These are phyloP conservation scores for Fusarium humuli DNA, from an alignment of 2,329 filamentous ascomycete species.

Conservation along the genomic window DNA sequence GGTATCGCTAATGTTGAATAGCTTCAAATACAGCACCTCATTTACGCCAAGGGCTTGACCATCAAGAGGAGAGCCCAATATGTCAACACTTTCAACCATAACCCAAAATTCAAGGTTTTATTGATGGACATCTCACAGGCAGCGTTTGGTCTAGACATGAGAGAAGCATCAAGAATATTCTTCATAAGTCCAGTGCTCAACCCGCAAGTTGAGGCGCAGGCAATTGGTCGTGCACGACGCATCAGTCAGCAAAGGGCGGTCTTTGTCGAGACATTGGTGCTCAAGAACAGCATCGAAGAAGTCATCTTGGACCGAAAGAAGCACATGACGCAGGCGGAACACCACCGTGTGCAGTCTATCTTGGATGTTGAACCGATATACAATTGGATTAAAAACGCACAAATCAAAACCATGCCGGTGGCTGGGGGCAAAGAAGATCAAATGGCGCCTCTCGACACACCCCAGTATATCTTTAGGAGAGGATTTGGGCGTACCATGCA, in stretches of 20 bases:
- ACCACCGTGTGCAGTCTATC: constrained; percentile 66
- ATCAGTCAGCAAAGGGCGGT: constrained; percentile 86
- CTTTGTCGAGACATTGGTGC: constrained; percentile 85
- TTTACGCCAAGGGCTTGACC: constrained; percentile 73
- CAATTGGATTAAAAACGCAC: constrained; percentile 68
- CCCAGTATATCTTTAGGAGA: constrained; percentile 64
- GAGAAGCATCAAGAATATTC: constrained; percentile 84
- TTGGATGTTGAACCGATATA: constrained; percentile 68
- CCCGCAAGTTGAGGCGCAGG: constrained; percentile 87
- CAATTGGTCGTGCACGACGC: constrained; percentile 88
- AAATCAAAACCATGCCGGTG: constrained; percentile 55
- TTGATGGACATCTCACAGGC: constrained; percentile 94
- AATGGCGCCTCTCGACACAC: constrained; percentile 59
- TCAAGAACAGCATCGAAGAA: constrained; percentile 85
- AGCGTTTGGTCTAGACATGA: constrained; percentile 88
- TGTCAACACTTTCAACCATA: constrained; percentile 80
- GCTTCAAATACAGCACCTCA: constrained; percentile 70
- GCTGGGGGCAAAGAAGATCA: constrained; percentile 55
- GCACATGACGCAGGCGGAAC: constrained; percentile 78
- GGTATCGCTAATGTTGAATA: constrained; percentile 42
- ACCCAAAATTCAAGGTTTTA: constrained; percentile 76
- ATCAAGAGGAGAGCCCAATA: constrained; percentile 76
- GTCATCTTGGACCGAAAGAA: constrained; percentile 79
- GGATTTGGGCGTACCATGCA: constrained; percentile 58
- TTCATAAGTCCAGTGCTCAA: constrained; percentile 91